These are phyloP conservation scores for Aphanoascus verrucosus DNA, from an alignment of 2,329 filamentous ascomycete genomes.

Conservation along the genomic window DNA sequence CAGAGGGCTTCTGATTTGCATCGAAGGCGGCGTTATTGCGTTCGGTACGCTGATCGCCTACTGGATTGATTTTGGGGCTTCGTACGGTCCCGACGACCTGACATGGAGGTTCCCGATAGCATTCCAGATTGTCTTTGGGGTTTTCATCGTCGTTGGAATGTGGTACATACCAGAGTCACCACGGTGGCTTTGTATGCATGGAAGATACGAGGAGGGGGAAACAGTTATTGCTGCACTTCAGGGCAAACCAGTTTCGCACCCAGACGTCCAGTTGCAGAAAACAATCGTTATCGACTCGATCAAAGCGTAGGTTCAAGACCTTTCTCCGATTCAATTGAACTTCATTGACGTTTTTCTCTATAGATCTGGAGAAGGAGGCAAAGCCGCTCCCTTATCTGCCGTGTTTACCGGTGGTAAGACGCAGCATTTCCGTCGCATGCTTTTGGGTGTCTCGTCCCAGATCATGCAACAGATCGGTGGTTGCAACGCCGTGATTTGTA, in stretches of 20 bases:
- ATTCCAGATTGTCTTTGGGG: constrained; percentile 39
- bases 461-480: constrained; percentile 42
- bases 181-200: constrained; percentile 22
- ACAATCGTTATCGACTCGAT: constrained; percentile 38
- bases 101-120: constrained; percentile 41
- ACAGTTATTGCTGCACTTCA: constrained; percentile 38
- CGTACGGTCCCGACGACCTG: constrained; percentile 17
- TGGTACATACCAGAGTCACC: constrained; percentile 29
- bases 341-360: constrained; percentile 39
- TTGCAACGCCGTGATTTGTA: constrained; percentile 33
- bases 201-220: constrained; percentile 35
- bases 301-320: neutral
- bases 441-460: constrained; percentile 32
- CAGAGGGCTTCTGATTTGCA: constrained; percentile 47
- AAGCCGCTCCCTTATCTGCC: constrained; percentile 44
- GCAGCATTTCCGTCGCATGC: constrained; percentile 33
- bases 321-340: neutral
- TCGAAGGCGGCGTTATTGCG: constrained; percentile 40
- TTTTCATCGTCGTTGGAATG: constrained; percentile 33
- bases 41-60: constrained; percentile 39
- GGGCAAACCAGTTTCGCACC: constrained; percentile 37
- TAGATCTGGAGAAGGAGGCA: constrained; percentile 32
- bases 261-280: constrained; percentile 49
- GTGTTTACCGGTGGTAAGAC: constrained; percentile 31
- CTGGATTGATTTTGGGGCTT: constrained; percentile 35